Base-by-base conservation (phyloP, 2,329 filamentous ascomycete genomes). In the Sclerotinia spermophila region DNA sequence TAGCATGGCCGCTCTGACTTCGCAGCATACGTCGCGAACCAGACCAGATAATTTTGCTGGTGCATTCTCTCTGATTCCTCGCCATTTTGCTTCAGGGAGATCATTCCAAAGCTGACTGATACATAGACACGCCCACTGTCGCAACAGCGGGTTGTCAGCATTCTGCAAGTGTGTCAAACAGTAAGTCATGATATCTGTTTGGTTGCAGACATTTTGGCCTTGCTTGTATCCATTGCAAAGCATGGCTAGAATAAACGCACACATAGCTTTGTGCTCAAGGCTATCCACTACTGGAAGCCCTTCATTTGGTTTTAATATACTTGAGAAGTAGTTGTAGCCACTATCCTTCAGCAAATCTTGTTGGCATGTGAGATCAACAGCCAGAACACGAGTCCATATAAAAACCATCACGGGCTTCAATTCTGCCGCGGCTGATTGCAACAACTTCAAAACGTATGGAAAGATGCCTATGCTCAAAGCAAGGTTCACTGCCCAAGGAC, bases 401-500 rank as follows among this genome's bases (percentile, higher is more conserved):
- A 98, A 99, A 7, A 99, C 94, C 96, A 99, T 98, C 72, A 98
- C 94, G 0, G 96, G 95, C 79, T 98, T 98, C 73, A 99, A 83
- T 80, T 99, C 96, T 61, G 93, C 88, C 0, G 96, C 96, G 61
- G 96, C 95, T 6, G 96, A 98, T 80, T 99, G 96, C 27, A 99
- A 84, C 38, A 99, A 85, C 81, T 99, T 99, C 45, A 99, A 84
- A n/a, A 99, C 96, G 79, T 99, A 99, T 0, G 96, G 96, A 81
- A 99, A 99, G 73, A 99, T 99, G 35, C 96, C 96, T 73, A 99
- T 99, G 80, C 94, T 97, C 24, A 99, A 86, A 24, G 96, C 96
- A 55, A 99, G 88, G 80, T 98, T 96, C n/a, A 99, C 96, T 42
- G 96, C 96, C 96, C 96, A 99, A 0, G 96, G 96, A 0, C 96